phyloP scores from a whole-genome alignment of 2,329 filamentous ascomycete species.

The Hysterium pulicare region DNA sequence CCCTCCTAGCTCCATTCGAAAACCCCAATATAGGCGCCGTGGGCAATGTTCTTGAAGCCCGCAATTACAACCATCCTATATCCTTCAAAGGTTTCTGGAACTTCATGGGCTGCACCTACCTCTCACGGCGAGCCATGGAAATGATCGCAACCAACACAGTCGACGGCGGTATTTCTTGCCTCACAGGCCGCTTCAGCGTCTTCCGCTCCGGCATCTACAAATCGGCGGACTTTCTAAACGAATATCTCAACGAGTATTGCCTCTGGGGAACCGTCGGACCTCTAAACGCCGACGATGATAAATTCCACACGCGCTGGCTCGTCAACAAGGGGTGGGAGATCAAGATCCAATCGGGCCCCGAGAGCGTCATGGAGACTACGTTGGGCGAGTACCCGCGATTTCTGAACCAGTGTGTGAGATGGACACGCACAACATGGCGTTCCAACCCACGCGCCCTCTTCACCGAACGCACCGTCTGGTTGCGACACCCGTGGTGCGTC shows the following conservation, averaged over 20 bases:
- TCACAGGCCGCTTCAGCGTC: slow-evolving; percentile 16
- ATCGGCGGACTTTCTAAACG: slow-evolving; percentile 10
- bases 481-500: slow-evolving; percentile 49
- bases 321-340: slow-evolving; percentile 52
- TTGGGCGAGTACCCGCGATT: slow-evolving; percentile 53
- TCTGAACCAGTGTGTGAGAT: slow-evolving; percentile 52
- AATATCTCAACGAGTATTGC: slow-evolving; percentile 13
- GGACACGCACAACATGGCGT: slow-evolving; percentile 58
- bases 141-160: slow-evolving; percentile 19
- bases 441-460: slow-evolving; percentile 21
- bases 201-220: slow-evolving; percentile 16
- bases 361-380: slow-evolving; percentile 51
- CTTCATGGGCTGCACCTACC: slow-evolving; percentile 18
- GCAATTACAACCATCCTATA: slow-evolving; percentile 1
- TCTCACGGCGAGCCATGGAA: slow-evolving; percentile 21
- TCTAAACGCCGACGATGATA: slow-evolving; percentile 59
- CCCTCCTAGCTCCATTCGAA: slow-evolving; percentile 40
- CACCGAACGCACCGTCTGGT: slow-evolving; percentile 38
- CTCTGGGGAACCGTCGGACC: slow-evolving; percentile 44
- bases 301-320: slow-evolving; percentile 56
- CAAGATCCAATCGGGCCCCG: slow-evolving; percentile 51
- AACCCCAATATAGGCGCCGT: slow-evolving; percentile 11
- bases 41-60: slow-evolving; percentile 5
- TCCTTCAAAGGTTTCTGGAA: slow-evolving; percentile 15
- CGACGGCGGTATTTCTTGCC: slow-evolving; percentile 21